A percentile compares a stretch with the other conserved stretches of the same genome.
phyloP scores from a whole-genome alignment of 2,329 filamentous ascomycete genomes.

The Calycina herbarum region DNA sequence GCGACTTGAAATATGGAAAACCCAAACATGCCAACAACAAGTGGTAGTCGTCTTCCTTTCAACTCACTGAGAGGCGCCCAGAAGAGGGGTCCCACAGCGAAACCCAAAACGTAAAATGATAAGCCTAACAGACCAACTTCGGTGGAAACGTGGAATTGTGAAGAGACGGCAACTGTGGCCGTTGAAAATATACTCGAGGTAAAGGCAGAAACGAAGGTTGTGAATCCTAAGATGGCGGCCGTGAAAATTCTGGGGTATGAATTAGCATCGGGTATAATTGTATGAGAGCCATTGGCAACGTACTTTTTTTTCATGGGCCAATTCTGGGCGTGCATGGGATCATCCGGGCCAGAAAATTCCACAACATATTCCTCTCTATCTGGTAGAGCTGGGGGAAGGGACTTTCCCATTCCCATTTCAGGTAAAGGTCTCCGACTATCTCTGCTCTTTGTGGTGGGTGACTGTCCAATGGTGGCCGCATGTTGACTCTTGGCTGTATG shows the following conservation, averaged over 20 bases:
- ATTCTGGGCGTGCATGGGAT: slow-evolving; percentile 84
- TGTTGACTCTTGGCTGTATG: slow-evolving; percentile 71
- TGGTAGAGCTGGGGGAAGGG: slow-evolving; percentile 68
- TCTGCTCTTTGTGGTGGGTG: slow-evolving; percentile 43
- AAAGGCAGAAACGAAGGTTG: slow-evolving; percentile 70
- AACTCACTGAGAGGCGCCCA: slow-evolving; percentile 75
- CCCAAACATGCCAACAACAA: slow-evolving; percentile 63
- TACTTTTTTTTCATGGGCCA: slow-evolving; percentile 80
- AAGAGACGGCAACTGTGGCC: slow-evolving; percentile 58
- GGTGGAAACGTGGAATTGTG: slow-evolving; percentile 58
- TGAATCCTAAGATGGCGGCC: slow-evolving; percentile 69
- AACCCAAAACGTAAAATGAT: slow-evolving; percentile 69
- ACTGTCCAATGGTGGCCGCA: slow-evolving; percentile 66
- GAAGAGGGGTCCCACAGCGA: slow-evolving; percentile 69
- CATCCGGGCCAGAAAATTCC: slow-evolving; percentile 80
- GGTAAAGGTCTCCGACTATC: slow-evolving; percentile 62
- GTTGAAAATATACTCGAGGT: slow-evolving; percentile 74
- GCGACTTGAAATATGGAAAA: slow-evolving; percentile 70
- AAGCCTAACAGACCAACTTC: slow-evolving; percentile 66
- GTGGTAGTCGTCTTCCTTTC: slow-evolving; percentile 63
- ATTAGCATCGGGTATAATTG: slow-evolving; percentile 33
- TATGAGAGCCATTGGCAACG: slow-evolving; percentile 36
- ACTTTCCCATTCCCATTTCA: slow-evolving; percentile 71
- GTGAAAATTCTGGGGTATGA: slow-evolving; percentile 53
- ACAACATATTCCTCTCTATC: slow-evolving; percentile 77